Percentiles rank a stretch among this genome's conserved stretches.
Conservation (phyloP, 345 rosid genomes). For the Pelargonium nanum region DNA sequence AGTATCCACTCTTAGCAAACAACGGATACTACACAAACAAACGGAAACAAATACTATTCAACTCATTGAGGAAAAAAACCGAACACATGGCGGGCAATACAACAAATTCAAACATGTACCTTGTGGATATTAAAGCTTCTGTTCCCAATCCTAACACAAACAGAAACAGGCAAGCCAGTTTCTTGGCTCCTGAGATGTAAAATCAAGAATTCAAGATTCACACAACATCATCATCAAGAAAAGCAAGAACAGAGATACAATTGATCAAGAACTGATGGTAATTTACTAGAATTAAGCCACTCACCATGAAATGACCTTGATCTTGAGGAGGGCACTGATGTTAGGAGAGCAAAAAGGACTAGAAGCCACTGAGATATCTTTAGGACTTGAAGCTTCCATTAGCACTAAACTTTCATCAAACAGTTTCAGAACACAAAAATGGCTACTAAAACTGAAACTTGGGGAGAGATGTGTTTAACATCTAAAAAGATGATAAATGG, state of each 20-base stretch:
- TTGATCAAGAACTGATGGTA: background rate
- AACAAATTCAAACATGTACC: constrained; percentile 19
- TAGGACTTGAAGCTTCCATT: constrained; percentile 43
- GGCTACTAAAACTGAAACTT: background rate
- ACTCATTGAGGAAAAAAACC: background rate
- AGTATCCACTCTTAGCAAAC: constrained; percentile 58
- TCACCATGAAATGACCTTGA: constrained; percentile 46
- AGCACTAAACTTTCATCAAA: background rate
- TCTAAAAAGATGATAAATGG: constrained; percentile 6
- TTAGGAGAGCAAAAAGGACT: constrained; percentile 55
- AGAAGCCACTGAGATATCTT: constrained; percentile 37
- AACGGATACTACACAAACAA: constrained; percentile 40
- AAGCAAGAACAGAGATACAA: background rate
- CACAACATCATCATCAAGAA: background rate
- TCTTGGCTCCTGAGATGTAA: constrained; percentile 39
- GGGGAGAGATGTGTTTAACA: background rate
- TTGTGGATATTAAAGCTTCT: constrained; percentile 49
- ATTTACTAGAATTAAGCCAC: background rate
- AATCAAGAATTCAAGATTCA: constrained; percentile 3
- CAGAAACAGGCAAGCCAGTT: constrained; percentile 50
- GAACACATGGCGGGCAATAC: background rate
- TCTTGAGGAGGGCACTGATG: constrained; percentile 38
- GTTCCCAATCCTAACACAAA: constrained; percentile 33
- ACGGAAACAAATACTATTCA: background rate
- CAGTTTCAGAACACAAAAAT: background rate